These are phyloP conservation scores for Ettlia oleoabundans DNA, from an alignment of 139 green algal species.

Conservation along the genomic window DNA sequence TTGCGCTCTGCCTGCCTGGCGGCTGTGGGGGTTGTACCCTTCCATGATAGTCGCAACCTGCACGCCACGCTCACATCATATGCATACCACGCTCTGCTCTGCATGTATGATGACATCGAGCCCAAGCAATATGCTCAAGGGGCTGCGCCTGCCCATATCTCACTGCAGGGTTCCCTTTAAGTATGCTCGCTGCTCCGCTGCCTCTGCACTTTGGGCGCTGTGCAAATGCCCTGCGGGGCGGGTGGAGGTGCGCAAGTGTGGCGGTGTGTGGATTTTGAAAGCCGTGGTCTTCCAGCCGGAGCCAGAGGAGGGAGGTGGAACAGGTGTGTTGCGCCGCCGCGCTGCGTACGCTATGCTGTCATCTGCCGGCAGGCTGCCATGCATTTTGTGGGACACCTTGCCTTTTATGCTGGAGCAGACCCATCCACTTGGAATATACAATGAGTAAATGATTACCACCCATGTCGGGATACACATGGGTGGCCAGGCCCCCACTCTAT, in stretches of 20 bases:
- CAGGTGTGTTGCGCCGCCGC: too few relatives aligned
- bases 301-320: not conserved
- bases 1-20: too few relatives aligned
- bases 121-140: too few relatives aligned
- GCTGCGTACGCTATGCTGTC: not conserved
- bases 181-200: slow-evolving; percentile 15
- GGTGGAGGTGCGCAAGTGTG: not conserved
- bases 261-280: slow-evolving; percentile 3
- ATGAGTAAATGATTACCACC: too few relatives aligned
- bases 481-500: too few relatives aligned
- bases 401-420: too few relatives aligned
- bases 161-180: slow-evolving; percentile 7
- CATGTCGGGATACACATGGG: too few relatives aligned
- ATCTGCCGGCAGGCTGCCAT: not conserved
- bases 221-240: not conserved
- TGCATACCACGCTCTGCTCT: too few relatives aligned
- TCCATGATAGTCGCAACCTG: not conserved
- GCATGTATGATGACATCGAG: too few relatives aligned
- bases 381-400: not conserved
- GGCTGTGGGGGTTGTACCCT: not conserved
- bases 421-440: too few relatives aligned
- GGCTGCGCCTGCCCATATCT: not conserved
- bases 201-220: not conserved
- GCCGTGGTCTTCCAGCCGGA: not conserved
- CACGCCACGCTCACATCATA: too few relatives aligned